These are phyloP conservation scores for Aspergillus kassunensis DNA, from an alignment of 495 filamentous ascomycete genomes.

Conservation along the genomic window DNA sequence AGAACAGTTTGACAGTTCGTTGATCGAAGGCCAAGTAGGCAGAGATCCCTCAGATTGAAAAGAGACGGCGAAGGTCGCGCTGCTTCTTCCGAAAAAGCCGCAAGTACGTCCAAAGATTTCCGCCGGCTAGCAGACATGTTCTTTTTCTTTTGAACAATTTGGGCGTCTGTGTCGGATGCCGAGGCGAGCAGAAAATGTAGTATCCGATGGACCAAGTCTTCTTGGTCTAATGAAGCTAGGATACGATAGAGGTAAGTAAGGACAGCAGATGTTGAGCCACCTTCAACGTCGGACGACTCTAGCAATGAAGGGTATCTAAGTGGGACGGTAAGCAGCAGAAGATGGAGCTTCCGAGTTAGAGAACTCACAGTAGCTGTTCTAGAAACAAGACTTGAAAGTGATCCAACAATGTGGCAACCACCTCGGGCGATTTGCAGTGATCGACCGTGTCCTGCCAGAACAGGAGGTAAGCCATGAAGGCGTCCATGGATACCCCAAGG, in stretches of 20 bases:
- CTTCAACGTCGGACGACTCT: constrained; percentile 94
- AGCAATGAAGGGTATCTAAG: constrained; percentile 87
- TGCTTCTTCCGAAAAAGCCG: constrained; percentile 59
- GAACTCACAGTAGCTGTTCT: constrained; percentile 80
- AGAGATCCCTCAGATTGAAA: constrained; percentile 91
- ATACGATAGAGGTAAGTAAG: constrained; percentile 90
- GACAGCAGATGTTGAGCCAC: constrained; percentile 92
- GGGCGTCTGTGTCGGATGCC: constrained; percentile 39
- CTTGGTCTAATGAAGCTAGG: constrained; percentile 83
- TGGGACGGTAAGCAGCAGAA: neutral
- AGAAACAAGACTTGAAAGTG: constrained; percentile 97
- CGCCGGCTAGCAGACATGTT: constrained; percentile 64
- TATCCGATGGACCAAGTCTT: constrained; percentile 87
- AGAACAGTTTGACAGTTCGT: constrained; percentile 81
- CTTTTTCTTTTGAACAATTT: constrained; percentile 43
- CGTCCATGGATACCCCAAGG: constrained; percentile 77
- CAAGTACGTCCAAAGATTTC: constrained; percentile 84
- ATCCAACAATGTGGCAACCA: constrained; percentile 87
- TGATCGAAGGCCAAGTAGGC: constrained; percentile 79
- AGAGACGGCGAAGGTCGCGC: constrained; percentile 76
- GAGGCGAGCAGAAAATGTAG: constrained; percentile 88
- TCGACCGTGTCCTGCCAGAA: constrained; percentile 99
- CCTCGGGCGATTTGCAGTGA: constrained; percentile 85
- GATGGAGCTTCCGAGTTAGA: neutral
- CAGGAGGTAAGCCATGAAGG: constrained; percentile 87